These are phyloP conservation scores for Dactylella cylindrospora DNA, from an alignment of 2,329 filamentous ascomycete species.

Conservation along the genomic window DNA sequence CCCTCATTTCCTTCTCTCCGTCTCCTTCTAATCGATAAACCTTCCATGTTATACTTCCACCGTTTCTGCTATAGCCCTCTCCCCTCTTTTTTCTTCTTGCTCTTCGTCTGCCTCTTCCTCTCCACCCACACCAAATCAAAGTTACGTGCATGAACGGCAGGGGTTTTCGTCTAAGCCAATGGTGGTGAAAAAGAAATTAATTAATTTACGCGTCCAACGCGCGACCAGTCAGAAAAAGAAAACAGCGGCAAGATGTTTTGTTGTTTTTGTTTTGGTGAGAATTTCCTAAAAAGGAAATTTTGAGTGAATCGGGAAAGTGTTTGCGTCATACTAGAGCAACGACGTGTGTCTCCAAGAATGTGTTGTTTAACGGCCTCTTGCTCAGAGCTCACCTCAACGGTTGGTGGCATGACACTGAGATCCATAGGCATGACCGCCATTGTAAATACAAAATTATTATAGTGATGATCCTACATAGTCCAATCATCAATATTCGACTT, in stretches of 20 bases:
- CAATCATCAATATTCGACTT: not conserved
- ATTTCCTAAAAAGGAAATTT: constrained; percentile 33
- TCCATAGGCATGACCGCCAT: too few species aligned
- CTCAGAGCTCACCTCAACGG: too few species aligned
- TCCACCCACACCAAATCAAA: constrained; percentile 16
- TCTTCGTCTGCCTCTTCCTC: not conserved
- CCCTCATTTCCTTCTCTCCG: not conserved
- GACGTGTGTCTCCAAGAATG: constrained; percentile 23
- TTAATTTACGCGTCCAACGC: not conserved
- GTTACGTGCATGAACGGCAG: constrained; percentile 14
- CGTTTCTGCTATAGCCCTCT: constrained; percentile 40
- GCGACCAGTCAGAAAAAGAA: too few species aligned
- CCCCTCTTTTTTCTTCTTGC: too few species aligned
- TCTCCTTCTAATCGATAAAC: constrained; percentile 23
- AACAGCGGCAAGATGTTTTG: too few species aligned
- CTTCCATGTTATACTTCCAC: constrained; percentile 30
- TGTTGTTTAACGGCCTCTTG: too few species aligned
- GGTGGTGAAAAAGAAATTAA: not conserved
- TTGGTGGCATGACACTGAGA: too few species aligned
- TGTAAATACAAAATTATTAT: too few species aligned
- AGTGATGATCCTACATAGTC: not conserved
- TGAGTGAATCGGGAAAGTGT: constrained; percentile 12
- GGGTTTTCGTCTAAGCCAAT: constrained; percentile 3
- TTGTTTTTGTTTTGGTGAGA: constrained; percentile 42
- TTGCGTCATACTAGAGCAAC: too few species aligned